A percentile compares a stretch with the other conserved stretches of the same genome.
Evolutionary conservation across 1,284 basidiomycete genomes (phyloP).

Genomic region (Marasmius fiardii): DNA sequence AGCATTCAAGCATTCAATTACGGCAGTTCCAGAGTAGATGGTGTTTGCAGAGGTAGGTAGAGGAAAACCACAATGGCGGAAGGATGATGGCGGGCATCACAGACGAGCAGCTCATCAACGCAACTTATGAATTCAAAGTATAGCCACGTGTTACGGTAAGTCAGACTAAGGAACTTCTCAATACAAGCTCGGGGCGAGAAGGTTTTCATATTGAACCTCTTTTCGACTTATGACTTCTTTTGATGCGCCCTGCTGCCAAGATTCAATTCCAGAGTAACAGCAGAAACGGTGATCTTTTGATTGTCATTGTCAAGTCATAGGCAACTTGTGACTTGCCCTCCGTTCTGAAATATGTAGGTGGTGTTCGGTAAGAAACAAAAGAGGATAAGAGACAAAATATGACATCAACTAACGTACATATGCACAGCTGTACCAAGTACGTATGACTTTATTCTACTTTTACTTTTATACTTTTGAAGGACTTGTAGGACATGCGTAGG

Average conservation of each 20-base stretch:
- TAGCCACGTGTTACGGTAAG: neutral
- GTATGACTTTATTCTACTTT: neutral
- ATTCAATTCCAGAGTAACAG: neutral
- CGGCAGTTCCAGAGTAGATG: too few relatives aligned
- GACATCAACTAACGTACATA: neutral
- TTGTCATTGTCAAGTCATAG: neutral
- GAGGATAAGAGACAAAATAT: neutral
- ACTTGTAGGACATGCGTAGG: neutral
- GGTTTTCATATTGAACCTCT: neutral
- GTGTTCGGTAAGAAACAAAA: neutral
- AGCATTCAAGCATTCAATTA: too few relatives aligned
- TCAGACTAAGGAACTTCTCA: too few relatives aligned
- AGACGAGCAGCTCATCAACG: neutral
- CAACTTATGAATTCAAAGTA: neutral
- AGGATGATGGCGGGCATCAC: neutral
- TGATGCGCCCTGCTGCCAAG: conserved; percentile 1
- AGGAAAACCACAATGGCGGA: too few relatives aligned
- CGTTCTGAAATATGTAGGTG: neutral
- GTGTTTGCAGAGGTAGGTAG: too few relatives aligned
- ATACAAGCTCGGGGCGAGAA: too few relatives aligned
- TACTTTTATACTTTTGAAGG: too few relatives aligned
- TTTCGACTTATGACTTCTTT: neutral
- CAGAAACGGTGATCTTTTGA: too few relatives aligned
- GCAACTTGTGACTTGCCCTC: neutral
- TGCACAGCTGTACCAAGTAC: neutral